phyloP scores from a whole-genome alignment of 2,329 filamentous ascomycete genomes.

The Neonectria sp. region DNA sequence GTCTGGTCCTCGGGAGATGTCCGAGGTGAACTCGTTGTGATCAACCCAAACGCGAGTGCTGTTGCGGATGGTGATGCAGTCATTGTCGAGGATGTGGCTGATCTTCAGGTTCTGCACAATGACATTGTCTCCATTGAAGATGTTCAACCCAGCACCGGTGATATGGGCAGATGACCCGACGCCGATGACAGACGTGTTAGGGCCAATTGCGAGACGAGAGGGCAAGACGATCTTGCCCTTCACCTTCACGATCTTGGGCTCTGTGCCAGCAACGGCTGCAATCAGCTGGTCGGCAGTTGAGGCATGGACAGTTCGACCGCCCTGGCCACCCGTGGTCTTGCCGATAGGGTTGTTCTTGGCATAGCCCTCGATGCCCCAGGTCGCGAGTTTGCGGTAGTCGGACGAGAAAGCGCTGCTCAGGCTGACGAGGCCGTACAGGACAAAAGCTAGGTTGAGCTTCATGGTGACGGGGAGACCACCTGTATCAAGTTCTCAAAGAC shows the following conservation, averaged over 20 bases:
- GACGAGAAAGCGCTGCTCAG: constrained; percentile 34
- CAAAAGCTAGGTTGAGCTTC: constrained; percentile 35
- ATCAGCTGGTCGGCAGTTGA: constrained; percentile 59
- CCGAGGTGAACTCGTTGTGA: constrained; percentile 63
- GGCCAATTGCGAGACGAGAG: constrained; percentile 59
- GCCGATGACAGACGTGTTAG: constrained; percentile 61
- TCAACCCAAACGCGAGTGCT: constrained; percentile 63
- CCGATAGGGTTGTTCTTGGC: constrained; percentile 56
- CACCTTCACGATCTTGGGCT: constrained; percentile 58
- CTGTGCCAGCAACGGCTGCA: constrained; percentile 57
- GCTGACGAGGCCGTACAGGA: constrained; percentile 32
- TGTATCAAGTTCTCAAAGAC: background rate
- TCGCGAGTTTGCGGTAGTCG: constrained; percentile 39
- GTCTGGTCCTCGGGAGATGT: constrained; percentile 57
- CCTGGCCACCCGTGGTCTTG: constrained; percentile 56
- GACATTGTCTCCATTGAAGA: constrained; percentile 55
- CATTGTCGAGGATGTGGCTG: constrained; percentile 55
- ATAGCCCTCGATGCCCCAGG: constrained; percentile 46
- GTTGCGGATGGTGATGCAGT: constrained; percentile 61
- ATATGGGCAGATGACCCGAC: constrained; percentile 54
- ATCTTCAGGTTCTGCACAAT: constrained; percentile 58
- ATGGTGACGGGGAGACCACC: constrained; percentile 16
- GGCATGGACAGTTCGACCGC: constrained; percentile 64
- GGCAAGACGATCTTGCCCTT: constrained; percentile 52
- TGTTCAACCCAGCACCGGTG: constrained; percentile 53